Conservation (phyloP, 352 stramenopile genomes). For the Globisporangium carolinianum region DNA sequence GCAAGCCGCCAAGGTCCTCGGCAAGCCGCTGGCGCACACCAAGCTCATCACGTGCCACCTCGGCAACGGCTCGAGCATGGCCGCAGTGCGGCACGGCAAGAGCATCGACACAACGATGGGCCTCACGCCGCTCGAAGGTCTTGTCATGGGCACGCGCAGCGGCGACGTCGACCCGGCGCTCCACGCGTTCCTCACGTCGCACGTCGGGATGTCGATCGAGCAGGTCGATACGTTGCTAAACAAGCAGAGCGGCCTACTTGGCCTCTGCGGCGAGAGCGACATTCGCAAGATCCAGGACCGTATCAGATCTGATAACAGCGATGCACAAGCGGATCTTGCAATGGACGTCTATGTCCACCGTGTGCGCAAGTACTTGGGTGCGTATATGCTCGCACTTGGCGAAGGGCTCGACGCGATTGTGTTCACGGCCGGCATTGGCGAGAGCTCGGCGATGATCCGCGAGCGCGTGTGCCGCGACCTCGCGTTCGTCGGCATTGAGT, state of each 20-base stretch:
- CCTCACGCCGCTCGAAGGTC: conserved; percentile 81
- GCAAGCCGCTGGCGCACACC: conserved; percentile 43
- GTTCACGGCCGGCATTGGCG: conserved; percentile 87
- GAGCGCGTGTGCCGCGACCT: conserved; percentile 61
- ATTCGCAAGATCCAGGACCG: conserved; percentile 75
- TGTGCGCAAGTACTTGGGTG: conserved; percentile 84
- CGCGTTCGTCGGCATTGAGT: conserved; percentile 54
- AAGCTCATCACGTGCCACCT: conserved; percentile 87
- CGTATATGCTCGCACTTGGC: conserved; percentile 67
- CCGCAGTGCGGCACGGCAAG: conserved; percentile 61
- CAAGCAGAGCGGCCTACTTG: conserved; percentile 83
- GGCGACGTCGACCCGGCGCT: conserved; percentile 85
- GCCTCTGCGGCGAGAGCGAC: conserved; percentile 77
- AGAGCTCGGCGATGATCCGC: conserved; percentile 77
- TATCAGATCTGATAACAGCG: conserved; percentile 25
- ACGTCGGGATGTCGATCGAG: conserved; percentile 61
- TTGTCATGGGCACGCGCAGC: conserved; percentile 87
- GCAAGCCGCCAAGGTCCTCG: conserved; percentile 50
- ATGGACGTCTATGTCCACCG: conserved; percentile 83
- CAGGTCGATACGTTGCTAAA: conserved; percentile 86
- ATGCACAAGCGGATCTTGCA: conserved; percentile 58
- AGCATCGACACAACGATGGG: conserved; percentile 89
- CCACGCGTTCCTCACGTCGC: conserved; percentile 60
- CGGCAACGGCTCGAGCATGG: conserved; percentile 84
- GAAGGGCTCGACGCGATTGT: conserved; percentile 77